Percentiles rank a stretch among this genome's conserved stretches.
Conservation (phyloP, 192 early-diverging fungal genomes). For the Lobosporangium transversale region DNA sequence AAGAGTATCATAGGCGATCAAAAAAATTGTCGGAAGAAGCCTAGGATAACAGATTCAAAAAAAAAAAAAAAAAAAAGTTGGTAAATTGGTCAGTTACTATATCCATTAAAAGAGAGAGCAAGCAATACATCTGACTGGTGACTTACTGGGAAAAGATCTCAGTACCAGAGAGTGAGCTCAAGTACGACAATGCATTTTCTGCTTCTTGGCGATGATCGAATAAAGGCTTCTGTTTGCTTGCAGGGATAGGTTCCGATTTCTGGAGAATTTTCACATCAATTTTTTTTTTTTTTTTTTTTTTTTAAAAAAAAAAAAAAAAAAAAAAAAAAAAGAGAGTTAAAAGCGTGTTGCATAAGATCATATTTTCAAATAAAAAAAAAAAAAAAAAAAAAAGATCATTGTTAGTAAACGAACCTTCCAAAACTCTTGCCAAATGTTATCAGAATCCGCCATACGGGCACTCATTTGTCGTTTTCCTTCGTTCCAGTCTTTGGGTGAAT, state of each 20-base stretch:
- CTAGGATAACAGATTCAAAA: slow-evolving; percentile 30
- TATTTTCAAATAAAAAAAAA: not conserved
- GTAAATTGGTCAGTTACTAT: no score
- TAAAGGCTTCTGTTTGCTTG: slow-evolving; percentile 74
- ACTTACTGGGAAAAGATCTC: slow-evolving; percentile 49
- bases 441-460: slow-evolving; percentile 77
- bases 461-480: slow-evolving; percentile 62
- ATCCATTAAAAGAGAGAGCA: slow-evolving; percentile 13
- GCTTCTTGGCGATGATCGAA: slow-evolving; percentile 82
- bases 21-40: slow-evolving; percentile 75
- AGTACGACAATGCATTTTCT: slow-evolving; percentile 72
- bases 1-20: slow-evolving; percentile 81
- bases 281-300: no score
- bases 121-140: no score
- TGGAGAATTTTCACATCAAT: slow-evolving; percentile 15
- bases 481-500: slow-evolving; percentile 90
- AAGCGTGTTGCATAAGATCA: no score
- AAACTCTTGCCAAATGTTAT: slow-evolving; percentile 88
- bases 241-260: slow-evolving; percentile 68
- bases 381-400: not conserved
- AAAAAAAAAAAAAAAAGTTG: no score
- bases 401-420: slow-evolving; percentile 68
- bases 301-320: no score
- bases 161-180: slow-evolving; percentile 2
- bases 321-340: no score